Evolutionary conservation across 2,329 filamentous ascomycete genomes (phyloP).

Genomic region (Pestalotiopsis sp.): DNA sequence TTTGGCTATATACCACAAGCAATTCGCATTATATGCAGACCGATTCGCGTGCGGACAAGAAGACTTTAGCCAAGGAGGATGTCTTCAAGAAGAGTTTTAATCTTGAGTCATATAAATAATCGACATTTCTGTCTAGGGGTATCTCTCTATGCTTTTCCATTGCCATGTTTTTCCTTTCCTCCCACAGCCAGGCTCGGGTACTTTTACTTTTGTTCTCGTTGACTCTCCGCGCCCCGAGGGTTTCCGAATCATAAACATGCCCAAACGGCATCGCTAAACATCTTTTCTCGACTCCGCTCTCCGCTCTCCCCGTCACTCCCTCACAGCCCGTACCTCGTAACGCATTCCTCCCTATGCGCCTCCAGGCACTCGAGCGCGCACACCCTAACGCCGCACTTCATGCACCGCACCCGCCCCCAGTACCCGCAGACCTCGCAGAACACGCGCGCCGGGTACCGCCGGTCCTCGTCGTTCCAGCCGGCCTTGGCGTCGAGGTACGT

Average conservation of each 20-base stretch:
- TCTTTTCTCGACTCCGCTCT: not conserved
- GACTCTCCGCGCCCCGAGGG: not conserved
- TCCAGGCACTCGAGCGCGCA: conserved; percentile 77
- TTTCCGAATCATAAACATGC: no score
- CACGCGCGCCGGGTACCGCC: conserved; percentile 55
- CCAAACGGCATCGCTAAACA: not conserved
- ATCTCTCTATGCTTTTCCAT: not conserved
- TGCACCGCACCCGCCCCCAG: conserved; percentile 76
- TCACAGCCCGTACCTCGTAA: conserved; percentile 60
- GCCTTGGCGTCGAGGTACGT: conserved; percentile 67
- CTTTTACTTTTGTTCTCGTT: not conserved
- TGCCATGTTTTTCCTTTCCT: not conserved
- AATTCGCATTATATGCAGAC: not conserved
- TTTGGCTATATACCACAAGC: no score
- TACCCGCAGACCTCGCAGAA: conserved; percentile 85
- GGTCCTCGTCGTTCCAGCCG: conserved; percentile 40
- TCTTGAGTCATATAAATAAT: not conserved
- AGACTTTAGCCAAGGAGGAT: not conserved
- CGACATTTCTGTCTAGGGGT: not conserved
- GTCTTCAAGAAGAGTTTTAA: not conserved
- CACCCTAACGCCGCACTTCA: conserved; percentile 77
- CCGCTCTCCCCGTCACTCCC: not conserved
- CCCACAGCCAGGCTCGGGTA: not conserved
- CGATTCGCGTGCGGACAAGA: not conserved
- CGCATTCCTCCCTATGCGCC: conserved; percentile 71